Conservation (phyloP, 1,284 basidiomycete species). For the Ceratobasidium sp. region DNA sequence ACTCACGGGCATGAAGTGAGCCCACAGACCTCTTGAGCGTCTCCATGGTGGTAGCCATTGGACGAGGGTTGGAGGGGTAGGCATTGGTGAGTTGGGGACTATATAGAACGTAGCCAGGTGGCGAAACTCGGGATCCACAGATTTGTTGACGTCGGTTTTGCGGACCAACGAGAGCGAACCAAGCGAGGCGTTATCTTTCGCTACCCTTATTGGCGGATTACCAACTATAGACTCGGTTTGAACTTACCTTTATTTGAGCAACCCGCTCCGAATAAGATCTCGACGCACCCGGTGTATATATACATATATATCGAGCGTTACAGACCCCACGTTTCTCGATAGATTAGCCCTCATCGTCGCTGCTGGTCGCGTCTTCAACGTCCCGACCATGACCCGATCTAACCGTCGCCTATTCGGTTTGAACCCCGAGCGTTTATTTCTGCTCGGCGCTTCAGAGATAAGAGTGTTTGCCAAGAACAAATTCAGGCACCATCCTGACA, state of each 20-base stretch:
- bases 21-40: conserved; percentile 23
- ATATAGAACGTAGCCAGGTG: conserved; percentile 23
- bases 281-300: no score
- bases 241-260: no score
- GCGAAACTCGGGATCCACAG: conserved; percentile 25
- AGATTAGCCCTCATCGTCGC: not conserved
- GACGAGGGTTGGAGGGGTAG: conserved; percentile 9
- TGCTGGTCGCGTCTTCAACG: no score
- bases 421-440: not conserved
- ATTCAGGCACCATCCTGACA: not conserved
- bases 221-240: no score
- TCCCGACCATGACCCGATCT: not conserved
- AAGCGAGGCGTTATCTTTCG: conserved; percentile 23
- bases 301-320: no score
- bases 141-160: conserved; percentile 29
- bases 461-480: not conserved
- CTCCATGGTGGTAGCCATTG: conserved; percentile 31
- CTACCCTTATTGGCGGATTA: no score
- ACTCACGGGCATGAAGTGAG: conserved; percentile 22
- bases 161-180: conserved; percentile 14
- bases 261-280: no score
- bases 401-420: not conserved
- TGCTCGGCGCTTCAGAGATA: not conserved
- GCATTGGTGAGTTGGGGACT: not conserved
- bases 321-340: not conserved